These are phyloP conservation scores for Juncus effusus DNA, from an alignment of 176 grass and related monocot genomes.

Conservation along the genomic window DNA sequence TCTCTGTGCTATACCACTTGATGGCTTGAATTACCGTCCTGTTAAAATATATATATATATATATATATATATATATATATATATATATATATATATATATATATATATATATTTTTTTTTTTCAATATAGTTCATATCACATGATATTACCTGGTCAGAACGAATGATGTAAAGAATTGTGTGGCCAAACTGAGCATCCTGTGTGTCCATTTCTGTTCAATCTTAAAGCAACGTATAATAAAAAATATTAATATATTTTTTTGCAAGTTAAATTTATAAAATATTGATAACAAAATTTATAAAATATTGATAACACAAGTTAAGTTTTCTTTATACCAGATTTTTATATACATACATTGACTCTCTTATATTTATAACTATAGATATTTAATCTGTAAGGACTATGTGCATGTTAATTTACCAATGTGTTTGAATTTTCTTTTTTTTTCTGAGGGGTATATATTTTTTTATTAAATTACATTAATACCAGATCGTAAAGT, in stretches of 20 bases:
- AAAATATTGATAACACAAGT: background rate
- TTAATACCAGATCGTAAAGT: conserved; percentile 74
- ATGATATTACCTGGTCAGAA: conserved; percentile 55
- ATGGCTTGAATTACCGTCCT: conserved; percentile 49
- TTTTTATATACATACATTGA: background rate
- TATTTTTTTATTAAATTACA: background rate
- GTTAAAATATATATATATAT: conserved; percentile 15
- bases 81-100: too few relatives aligned
- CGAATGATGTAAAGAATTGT: conserved; percentile 96
- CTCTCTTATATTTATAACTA: too few relatives aligned
- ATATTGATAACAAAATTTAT: too few relatives aligned
- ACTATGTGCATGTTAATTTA: background rate
- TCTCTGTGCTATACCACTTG: conserved; percentile 84
- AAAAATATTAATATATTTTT: background rate
- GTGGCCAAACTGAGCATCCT: conserved; percentile 78
- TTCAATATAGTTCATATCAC: conserved; percentile 15
- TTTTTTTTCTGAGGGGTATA: background rate
- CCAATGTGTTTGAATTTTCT: background rate
- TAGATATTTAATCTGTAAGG: background rate
- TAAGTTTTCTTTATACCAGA: background rate
- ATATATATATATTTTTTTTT: too few relatives aligned
- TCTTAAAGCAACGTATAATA: conserved; percentile 79
- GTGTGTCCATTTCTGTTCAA: conserved; percentile 83
- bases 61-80: too few relatives aligned
- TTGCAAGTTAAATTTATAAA: too few relatives aligned